phyloP scores from a whole-genome alignment of 352 stramenopile genomes.

The Globisporangium camurandrum region DNA sequence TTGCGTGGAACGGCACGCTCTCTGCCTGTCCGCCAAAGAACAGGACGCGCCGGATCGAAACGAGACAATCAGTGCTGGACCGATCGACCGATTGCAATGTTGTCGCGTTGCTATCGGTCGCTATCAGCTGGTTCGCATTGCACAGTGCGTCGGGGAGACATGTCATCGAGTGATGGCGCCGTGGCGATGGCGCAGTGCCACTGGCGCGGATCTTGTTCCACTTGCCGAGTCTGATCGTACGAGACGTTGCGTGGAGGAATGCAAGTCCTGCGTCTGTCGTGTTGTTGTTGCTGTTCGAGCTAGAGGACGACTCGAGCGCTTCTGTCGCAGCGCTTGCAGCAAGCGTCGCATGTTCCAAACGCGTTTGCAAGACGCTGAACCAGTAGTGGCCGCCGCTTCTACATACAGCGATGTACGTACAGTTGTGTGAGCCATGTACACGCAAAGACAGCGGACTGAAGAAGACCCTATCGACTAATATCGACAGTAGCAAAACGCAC shows the following conservation, averaged over 20 bases:
- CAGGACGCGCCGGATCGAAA: conserved; percentile 37
- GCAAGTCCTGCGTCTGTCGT: conserved; percentile 15
- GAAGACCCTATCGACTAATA: no score
- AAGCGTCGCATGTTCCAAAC: conserved; percentile 17
- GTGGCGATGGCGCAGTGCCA: conserved; percentile 35
- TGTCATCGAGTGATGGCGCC: conserved; percentile 62
- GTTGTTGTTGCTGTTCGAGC: no score
- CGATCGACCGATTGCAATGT: background rate
- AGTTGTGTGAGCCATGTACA: background rate
- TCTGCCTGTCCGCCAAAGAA: conserved; percentile 68
- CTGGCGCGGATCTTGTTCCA: conserved; percentile 51
- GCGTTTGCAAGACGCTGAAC: conserved; percentile 56
- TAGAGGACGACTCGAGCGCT: no score
- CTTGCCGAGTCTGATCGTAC: conserved; percentile 34
- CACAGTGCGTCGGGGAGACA: conserved; percentile 24
- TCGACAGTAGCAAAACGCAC: no score
- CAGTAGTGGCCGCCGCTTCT: conserved; percentile 71
- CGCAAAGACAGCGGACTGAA: no score
- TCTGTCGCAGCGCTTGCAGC: background rate
- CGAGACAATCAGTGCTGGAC: conserved; percentile 1
- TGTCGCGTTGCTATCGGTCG: background rate
- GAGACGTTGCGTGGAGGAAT: conserved; percentile 31
- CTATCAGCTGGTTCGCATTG: background rate
- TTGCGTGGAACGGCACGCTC: conserved; percentile 56
- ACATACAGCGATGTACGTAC: background rate